Evolutionary conservation across 805 yeast genomes (phyloP).

Genomic region (Vanderwaltozyma yarrowii): DNA sequence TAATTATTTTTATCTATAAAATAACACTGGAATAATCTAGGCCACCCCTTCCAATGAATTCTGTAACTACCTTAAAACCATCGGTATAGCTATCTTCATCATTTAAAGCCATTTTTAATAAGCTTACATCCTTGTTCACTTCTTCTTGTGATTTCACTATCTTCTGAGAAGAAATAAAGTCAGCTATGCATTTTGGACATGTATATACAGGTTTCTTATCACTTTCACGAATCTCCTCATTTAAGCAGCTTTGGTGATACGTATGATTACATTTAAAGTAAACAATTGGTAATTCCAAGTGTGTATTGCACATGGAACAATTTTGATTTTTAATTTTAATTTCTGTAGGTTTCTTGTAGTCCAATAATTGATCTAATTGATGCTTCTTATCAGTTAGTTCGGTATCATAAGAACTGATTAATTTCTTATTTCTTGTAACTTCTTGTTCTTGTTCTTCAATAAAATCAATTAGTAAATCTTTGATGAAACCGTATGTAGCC

Average conservation of each 20-base stretch:
- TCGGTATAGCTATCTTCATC: slow-evolving; percentile 40
- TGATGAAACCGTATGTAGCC: slow-evolving; percentile 62
- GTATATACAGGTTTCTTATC: slow-evolving; percentile 21
- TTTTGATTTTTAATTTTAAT: slow-evolving; percentile 41
- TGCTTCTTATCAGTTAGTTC: slow-evolving; percentile 51
- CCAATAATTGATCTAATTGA: slow-evolving; percentile 41
- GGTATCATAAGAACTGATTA: slow-evolving; percentile 54
- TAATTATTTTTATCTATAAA: background rate
- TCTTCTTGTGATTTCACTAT: slow-evolving; percentile 51
- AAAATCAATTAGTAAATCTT: slow-evolving; percentile 53
- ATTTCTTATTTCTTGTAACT: slow-evolving; percentile 54
- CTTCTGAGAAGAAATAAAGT: slow-evolving; percentile 53
- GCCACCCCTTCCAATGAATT: slow-evolving; percentile 82
- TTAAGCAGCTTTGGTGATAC: slow-evolving; percentile 72
- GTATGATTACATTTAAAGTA: slow-evolving; percentile 84
- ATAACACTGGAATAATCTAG: slow-evolving; percentile 37
- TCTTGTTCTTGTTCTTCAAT: slow-evolving; percentile 52
- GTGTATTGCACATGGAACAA: slow-evolving; percentile 56
- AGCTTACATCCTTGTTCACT: slow-evolving; percentile 49
- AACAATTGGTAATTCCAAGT: slow-evolving; percentile 65
- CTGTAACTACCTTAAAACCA: slow-evolving; percentile 65
- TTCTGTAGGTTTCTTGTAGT: slow-evolving; percentile 32
- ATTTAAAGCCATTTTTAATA: slow-evolving; percentile 48
- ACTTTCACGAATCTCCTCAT: slow-evolving; percentile 31
- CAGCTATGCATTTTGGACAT: slow-evolving; percentile 75